Evolutionary conservation across 2,329 filamentous ascomycete species (phyloP).

Genomic region (Exophiala spinifera): DNA sequence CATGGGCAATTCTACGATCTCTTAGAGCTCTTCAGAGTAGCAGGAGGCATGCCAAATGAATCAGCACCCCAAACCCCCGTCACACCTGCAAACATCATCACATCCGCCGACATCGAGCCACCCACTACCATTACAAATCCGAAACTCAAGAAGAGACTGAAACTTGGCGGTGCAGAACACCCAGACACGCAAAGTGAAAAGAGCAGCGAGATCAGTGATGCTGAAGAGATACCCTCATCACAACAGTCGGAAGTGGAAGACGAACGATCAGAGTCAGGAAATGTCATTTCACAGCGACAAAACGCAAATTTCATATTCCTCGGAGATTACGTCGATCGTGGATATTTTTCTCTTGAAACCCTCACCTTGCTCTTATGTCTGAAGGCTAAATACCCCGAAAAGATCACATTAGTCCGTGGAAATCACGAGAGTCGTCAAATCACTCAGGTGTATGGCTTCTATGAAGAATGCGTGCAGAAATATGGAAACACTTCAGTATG

Average conservation of each 20-base stretch:
- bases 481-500: conserved; percentile 75
- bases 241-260: conserved; percentile 37
- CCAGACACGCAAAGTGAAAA: conserved; percentile 25
- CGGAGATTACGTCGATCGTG: conserved; percentile 71
- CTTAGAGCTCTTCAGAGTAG: conserved; percentile 92
- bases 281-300: conserved; percentile 41
- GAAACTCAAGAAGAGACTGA: conserved; percentile 81
- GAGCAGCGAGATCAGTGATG: conserved; percentile 36
- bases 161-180: conserved; percentile 39
- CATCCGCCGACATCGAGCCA: conserved; percentile 86
- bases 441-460: conserved; percentile 75
- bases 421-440: conserved; percentile 77
- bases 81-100: conserved; percentile 71
- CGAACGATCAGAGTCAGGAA: conserved; percentile 36
- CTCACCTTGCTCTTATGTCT: conserved; percentile 59
- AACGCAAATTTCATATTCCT: conserved; percentile 70
- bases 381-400: conserved; percentile 60
- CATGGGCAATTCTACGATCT: conserved; percentile 99
- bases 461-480: conserved; percentile 73
- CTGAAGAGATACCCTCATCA: conserved; percentile 48
- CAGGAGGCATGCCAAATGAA: conserved; percentile 92
- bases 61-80: conserved; percentile 56
- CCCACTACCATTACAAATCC: conserved; percentile 85
- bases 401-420: conserved; percentile 69
- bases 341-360: conserved; percentile 71